Evolutionary conservation across 352 stramenopile genomes (phyloP).

Genomic region (Thalassiosira ordinaria): DNA sequence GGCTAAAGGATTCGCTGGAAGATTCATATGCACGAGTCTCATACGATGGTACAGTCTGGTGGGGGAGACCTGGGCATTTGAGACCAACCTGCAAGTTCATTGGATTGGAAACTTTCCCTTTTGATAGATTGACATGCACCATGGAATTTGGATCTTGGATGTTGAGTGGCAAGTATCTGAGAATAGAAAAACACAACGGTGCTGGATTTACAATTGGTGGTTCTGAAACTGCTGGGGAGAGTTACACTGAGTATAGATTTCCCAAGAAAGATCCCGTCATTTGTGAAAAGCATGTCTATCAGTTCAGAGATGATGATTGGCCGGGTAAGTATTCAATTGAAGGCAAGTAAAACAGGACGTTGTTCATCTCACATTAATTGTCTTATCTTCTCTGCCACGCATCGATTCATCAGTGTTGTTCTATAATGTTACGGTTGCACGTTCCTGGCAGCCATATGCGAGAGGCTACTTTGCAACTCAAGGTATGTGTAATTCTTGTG

Average conservation of each 20-base stretch:
- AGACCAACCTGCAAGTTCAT: slow-evolving; percentile 53
- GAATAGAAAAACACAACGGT: slow-evolving; percentile 18
- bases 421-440: slow-evolving; percentile 45
- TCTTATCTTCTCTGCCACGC: too few species aligned
- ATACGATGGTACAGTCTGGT: slow-evolving; percentile 48
- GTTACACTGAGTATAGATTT: slow-evolving; percentile 50
- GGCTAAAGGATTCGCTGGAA: slow-evolving; percentile 30
- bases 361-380: neutral
- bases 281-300: slow-evolving; percentile 40
- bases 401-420: slow-evolving; percentile 24
- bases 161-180: slow-evolving; percentile 49
- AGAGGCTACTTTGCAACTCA: slow-evolving; percentile 48
- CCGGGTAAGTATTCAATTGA: too few species aligned
- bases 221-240: slow-evolving; percentile 43
- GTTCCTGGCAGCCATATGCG: slow-evolving; percentile 58
- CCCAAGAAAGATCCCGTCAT: slow-evolving; percentile 18
- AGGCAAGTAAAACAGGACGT: too few species aligned
- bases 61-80: slow-evolving; percentile 48
- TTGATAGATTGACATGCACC: slow-evolving; percentile 54
- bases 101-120: slow-evolving; percentile 57
- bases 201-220: slow-evolving; percentile 35
- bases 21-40: slow-evolving; percentile 50
- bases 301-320: slow-evolving; percentile 59
- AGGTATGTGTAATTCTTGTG: neutral
- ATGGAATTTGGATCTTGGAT: slow-evolving; percentile 62